These are phyloP conservation scores for Phaeotremella skinneri DNA, from an alignment of 768 basidiomycete species.

Conservation along the genomic window DNA sequence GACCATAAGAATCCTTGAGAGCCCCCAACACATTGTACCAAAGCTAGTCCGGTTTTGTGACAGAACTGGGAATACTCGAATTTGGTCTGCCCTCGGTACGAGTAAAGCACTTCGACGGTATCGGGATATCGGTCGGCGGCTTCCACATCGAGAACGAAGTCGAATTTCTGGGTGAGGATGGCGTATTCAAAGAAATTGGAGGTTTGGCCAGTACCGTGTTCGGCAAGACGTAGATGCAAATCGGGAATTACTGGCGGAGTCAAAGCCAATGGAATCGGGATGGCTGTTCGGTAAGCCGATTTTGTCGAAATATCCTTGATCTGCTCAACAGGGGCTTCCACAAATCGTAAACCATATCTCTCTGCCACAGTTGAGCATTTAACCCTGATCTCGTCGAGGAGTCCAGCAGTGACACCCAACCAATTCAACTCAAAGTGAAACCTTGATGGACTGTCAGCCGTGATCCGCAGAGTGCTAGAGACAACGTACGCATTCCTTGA, in stretches of 20 bases:
- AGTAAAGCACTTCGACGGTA: constrained; percentile 79
- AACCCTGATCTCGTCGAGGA: constrained; percentile 81
- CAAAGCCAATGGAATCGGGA: constrained; percentile 72
- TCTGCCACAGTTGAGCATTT: constrained; percentile 80
- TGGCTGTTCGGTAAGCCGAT: constrained; percentile 89
- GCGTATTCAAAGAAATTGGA: constrained; percentile 76
- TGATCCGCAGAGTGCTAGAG: constrained; percentile 2
- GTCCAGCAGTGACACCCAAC: constrained; percentile 89
- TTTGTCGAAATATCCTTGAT: constrained; percentile 80
- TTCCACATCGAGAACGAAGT: constrained; percentile 72
- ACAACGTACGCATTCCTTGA: constrained; percentile 66
- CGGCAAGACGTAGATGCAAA: constrained; percentile 65
- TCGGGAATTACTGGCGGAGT: constrained; percentile 68
- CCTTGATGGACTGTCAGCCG: constrained; percentile 24
- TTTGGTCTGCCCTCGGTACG: constrained; percentile 70
- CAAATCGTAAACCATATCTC: constrained; percentile 81
- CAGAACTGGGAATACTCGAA: constrained; percentile 87
- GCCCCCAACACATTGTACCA: constrained; percentile 81
- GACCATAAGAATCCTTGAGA: constrained; percentile 79
- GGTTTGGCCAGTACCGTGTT: constrained; percentile 61
- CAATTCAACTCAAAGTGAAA: constrained; percentile 98
- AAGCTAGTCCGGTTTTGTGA: constrained; percentile 82
- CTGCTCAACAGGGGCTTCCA: constrained; percentile 89
- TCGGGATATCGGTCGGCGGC: constrained; percentile 73
- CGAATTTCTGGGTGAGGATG: constrained; percentile 66